These are phyloP conservation scores for Penicillium crystallinum DNA, from an alignment of 495 filamentous ascomycete genomes.

Conservation along the genomic window DNA sequence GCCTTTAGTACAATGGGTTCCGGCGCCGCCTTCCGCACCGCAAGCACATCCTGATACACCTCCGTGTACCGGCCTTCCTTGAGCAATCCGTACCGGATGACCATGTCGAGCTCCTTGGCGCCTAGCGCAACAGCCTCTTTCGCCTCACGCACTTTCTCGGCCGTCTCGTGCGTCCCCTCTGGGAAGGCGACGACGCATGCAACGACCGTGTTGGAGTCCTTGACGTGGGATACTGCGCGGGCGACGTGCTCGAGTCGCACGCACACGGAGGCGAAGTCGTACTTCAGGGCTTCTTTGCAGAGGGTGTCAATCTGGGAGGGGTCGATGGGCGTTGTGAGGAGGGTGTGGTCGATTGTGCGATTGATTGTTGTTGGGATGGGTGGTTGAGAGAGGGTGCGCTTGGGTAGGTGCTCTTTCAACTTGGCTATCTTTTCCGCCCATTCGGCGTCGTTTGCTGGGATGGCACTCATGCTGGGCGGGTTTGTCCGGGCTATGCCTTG, in stretches of 20 bases:
- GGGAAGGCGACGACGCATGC: conserved; percentile 66
- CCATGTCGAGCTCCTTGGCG: conserved; percentile 63
- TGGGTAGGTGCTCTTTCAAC: conserved; percentile 22
- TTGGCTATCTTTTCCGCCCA: conserved; percentile 32
- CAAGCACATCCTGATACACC: conserved; percentile 54
- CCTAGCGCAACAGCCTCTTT: conserved; percentile 51
- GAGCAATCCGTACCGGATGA: conserved; percentile 55
- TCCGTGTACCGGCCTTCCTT: conserved; percentile 44
- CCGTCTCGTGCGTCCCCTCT: conserved; percentile 53
- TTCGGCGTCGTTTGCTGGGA: conserved; percentile 30
- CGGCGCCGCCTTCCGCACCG: conserved; percentile 49
- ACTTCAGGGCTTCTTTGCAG: conserved; percentile 55
- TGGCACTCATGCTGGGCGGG: conserved; percentile 25
- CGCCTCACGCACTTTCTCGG: conserved; percentile 52
- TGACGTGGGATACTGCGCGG: conserved; percentile 49
- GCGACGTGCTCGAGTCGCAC: conserved; percentile 50
- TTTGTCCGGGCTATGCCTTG: background rate
- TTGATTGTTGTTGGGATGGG: conserved; percentile 21
- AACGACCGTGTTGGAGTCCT: conserved; percentile 41
- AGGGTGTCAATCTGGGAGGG: conserved; percentile 52
- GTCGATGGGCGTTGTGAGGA: conserved; percentile 52
- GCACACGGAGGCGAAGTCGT: conserved; percentile 59
- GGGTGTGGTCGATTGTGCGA: conserved; percentile 62
- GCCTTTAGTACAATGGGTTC: conserved; percentile 52
- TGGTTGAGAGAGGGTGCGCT: conserved; percentile 20